Evolutionary conservation across 2,329 filamentous ascomycete species (phyloP).

Genomic region (Waltergamsia citrina): DNA sequence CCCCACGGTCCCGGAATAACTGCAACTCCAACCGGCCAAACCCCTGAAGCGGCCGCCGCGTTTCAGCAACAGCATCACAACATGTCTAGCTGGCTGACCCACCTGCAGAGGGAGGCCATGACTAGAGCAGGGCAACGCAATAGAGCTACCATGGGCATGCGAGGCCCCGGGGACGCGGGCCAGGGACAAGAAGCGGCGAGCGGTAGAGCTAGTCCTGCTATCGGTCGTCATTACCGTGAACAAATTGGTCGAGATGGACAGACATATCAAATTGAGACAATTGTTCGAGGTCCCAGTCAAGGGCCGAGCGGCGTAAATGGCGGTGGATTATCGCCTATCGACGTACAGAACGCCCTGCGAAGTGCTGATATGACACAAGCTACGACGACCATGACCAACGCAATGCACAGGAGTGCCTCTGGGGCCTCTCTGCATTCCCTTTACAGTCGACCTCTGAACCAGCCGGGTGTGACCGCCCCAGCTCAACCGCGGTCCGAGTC

Average conservation of each 20-base stretch:
- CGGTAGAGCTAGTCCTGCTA: conserved; percentile 20
- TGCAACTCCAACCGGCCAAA: conserved; percentile 4
- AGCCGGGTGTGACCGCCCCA: conserved; percentile 33
- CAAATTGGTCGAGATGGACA: conserved; percentile 20
- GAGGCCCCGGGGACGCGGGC: conserved; percentile 25
- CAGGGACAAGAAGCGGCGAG: conserved; percentile 2
- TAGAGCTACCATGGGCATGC: conserved; percentile 27
- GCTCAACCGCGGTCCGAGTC: conserved; percentile 22
- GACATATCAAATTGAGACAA: conserved; percentile 23
- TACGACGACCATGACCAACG: conserved; percentile 29
- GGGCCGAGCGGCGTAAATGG: background rate
- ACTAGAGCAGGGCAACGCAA: conserved; percentile 30
- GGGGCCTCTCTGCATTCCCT: conserved; percentile 34
- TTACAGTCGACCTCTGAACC: conserved; percentile 18
- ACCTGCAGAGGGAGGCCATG: conserved; percentile 36
- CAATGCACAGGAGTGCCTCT: conserved; percentile 39
- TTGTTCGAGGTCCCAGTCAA: conserved; percentile 10
- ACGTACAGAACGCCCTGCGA: conserved; percentile 36
- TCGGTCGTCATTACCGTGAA: conserved; percentile 21
- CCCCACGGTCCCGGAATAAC: conserved; percentile 5
- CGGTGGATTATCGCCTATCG: conserved; percentile 23
- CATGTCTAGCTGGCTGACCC: conserved; percentile 34
- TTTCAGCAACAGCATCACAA: conserved; percentile 25
- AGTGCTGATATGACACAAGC: conserved; percentile 34
- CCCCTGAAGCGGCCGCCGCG: conserved; percentile 5